Percentiles rank a stretch among this genome's conserved stretches.
phyloP scores from a whole-genome alignment of 1,284 basidiomycete genomes.

The Ceraceosorus bombacis region DNA sequence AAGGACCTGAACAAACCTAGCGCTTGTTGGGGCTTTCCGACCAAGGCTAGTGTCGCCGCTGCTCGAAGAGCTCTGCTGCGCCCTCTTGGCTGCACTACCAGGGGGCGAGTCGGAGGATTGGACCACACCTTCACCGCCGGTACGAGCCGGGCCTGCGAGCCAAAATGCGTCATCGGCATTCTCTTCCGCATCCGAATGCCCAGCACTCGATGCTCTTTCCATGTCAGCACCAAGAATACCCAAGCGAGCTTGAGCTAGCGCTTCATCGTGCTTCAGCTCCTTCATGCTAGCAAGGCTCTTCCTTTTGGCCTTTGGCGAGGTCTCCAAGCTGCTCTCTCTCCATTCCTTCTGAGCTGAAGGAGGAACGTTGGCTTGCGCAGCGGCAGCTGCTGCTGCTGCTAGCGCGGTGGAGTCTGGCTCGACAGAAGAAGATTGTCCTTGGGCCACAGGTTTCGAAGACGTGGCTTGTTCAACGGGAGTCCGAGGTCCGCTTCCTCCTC shows the following conservation, averaged over 20 bases:
- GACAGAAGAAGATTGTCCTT: background rate
- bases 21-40: too few species aligned
- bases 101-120: background rate
- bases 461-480: slow-evolving; percentile 1
- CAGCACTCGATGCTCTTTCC: slow-evolving; percentile 8
- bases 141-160: background rate
- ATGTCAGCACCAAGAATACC: slow-evolving; percentile 14
- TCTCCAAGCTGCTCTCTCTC: background rate
- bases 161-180: background rate
- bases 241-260: slow-evolving; percentile 3
- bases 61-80: too few species aligned
- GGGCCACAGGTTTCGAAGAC: slow-evolving; percentile 13
- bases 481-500: too few species aligned
- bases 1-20: too few species aligned
- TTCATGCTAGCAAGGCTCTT: background rate
- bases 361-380: background rate
- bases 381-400: slow-evolving; percentile 14
- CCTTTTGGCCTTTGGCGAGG: background rate
- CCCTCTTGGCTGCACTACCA: too few species aligned
- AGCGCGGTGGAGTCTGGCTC: slow-evolving; percentile 19
- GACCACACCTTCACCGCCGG: background rate
- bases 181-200: background rate
- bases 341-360: background rate
- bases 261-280: background rate
- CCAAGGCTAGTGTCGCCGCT: too few species aligned